These are phyloP conservation scores for Starmerella potacharoeniae DNA, from an alignment of 805 yeast species.

Conservation along the genomic window DNA sequence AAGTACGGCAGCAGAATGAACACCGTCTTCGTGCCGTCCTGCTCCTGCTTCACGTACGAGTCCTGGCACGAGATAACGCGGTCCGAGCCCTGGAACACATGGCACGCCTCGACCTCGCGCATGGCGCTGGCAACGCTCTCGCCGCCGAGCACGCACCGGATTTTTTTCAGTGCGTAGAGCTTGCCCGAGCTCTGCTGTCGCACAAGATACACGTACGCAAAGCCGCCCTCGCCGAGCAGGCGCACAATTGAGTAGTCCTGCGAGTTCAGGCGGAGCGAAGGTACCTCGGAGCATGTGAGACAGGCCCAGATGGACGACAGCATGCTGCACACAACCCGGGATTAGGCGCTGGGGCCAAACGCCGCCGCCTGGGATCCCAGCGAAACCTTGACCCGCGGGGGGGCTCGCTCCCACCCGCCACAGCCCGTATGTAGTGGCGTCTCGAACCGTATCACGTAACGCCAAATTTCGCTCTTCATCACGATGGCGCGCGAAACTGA, in stretches of 20 bases:
- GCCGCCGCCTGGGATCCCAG: too few relatives aligned
- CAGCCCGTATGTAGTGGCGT: not conserved
- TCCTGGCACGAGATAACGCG: constrained; percentile 60
- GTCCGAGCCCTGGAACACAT: constrained; percentile 50
- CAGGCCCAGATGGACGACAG: constrained; percentile 25
- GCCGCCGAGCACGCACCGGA: constrained; percentile 77
- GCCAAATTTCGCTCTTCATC: not conserved
- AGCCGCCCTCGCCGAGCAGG: constrained; percentile 84
- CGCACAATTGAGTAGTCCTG: constrained; percentile 50
- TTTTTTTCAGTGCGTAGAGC: constrained; percentile 68
- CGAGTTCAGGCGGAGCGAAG: constrained; percentile 51
- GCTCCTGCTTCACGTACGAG: constrained; percentile 58
- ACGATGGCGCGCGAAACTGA: not conserved
- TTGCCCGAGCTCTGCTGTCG: constrained; percentile 36
- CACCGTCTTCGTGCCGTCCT: constrained; percentile 69
- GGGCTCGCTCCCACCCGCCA: too few relatives aligned
- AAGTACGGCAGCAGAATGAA: constrained; percentile 73
- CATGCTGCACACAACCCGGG: not conserved
- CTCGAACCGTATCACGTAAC: not conserved
- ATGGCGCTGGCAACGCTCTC: constrained; percentile 63
- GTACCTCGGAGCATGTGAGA: constrained; percentile 35
- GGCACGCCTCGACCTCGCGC: constrained; percentile 66
- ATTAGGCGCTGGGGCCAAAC: too few relatives aligned
- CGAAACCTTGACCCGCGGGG: too few relatives aligned
- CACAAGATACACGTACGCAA: constrained; percentile 75